These are phyloP conservation scores for Dactylellina leptospora DNA, from an alignment of 2,329 filamentous ascomycete species.

Conservation along the genomic window DNA sequence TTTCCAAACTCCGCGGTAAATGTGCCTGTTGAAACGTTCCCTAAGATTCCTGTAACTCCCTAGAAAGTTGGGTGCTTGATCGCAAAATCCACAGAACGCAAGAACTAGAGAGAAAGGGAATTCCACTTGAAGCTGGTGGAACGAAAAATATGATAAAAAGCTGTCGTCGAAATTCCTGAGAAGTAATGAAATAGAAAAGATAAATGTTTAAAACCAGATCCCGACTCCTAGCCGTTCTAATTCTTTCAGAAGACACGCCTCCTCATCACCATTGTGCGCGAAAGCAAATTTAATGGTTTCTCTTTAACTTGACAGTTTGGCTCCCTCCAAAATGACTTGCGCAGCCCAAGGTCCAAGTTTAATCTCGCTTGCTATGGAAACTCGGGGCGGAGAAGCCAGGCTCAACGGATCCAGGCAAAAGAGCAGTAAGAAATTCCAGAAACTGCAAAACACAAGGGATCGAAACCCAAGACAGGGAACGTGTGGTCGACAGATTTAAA, in stretches of 20 bases:
- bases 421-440: slow-evolving; percentile 14
- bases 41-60: slow-evolving; percentile 9
- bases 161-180: slow-evolving; percentile 12
- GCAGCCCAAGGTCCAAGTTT: neutral
- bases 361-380: slow-evolving; percentile 53
- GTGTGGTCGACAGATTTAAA: neutral
- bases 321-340: slow-evolving; percentile 14
- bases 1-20: neutral
- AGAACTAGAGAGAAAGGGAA: slow-evolving; percentile 4
- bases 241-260: slow-evolving; percentile 25
- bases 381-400: slow-evolving; percentile 30
- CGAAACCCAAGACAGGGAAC: neutral
- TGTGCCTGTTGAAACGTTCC: neutral
- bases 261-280: slow-evolving; percentile 25
- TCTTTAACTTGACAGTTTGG: slow-evolving; percentile 13
- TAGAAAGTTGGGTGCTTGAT: neutral
- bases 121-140: slow-evolving; percentile 13
- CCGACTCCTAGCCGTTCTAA: slow-evolving; percentile 1
- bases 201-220: slow-evolving; percentile 5
- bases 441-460: slow-evolving; percentile 9
- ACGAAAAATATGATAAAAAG: slow-evolving; percentile 17
- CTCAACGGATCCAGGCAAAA: slow-evolving; percentile 26
- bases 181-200: neutral
- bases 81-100: neutral
- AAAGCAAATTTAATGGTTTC: slow-evolving; percentile 7